phyloP scores from a whole-genome alignment of 371 early-diverging fungal genomes.

The Mortierella polycephala region DNA sequence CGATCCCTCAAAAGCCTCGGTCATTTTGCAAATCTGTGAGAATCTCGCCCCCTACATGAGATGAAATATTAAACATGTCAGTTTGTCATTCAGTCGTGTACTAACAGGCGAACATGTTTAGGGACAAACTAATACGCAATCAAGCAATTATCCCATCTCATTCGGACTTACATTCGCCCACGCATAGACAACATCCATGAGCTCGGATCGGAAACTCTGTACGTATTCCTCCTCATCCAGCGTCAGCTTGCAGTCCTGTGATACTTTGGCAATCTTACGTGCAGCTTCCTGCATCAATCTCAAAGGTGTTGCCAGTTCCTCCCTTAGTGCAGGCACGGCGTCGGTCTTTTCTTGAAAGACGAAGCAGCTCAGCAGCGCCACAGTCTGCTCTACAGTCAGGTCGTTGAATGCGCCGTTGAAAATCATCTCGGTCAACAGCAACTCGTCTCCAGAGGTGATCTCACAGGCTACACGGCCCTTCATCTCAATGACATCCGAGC shows the following conservation, averaged over 20 bases:
- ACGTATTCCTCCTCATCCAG: slow-evolving; percentile 85
- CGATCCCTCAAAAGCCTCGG: slow-evolving; percentile 97
- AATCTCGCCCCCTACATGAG: slow-evolving; percentile 89
- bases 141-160: too few relatives aligned
- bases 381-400: slow-evolving; percentile 89
- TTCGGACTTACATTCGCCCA: slow-evolving; percentile 78
- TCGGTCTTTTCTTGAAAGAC: slow-evolving; percentile 90
- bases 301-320: slow-evolving; percentile 85
- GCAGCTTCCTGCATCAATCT: slow-evolving; percentile 90
- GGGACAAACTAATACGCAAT: background rate
- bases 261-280: slow-evolving; percentile 86
- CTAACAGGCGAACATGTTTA: background rate
- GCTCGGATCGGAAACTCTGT: slow-evolving; percentile 82
- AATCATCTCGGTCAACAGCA: slow-evolving; percentile 98
- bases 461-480: slow-evolving; percentile 99
- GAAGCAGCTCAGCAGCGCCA: slow-evolving; percentile 95
- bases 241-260: slow-evolving; percentile 88
- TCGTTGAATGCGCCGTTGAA: slow-evolving; percentile 98
- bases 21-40: slow-evolving; percentile 95
- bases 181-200: slow-evolving; percentile 98
- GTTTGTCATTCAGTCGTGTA: background rate
- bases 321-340: slow-evolving; percentile 59
- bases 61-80: background rate
- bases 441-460: slow-evolving; percentile 97
- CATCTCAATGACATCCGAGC: slow-evolving; percentile 90